phyloP scores from a whole-genome alignment of 2,329 filamentous ascomycete species.

The Fusarium pilosicola region DNA sequence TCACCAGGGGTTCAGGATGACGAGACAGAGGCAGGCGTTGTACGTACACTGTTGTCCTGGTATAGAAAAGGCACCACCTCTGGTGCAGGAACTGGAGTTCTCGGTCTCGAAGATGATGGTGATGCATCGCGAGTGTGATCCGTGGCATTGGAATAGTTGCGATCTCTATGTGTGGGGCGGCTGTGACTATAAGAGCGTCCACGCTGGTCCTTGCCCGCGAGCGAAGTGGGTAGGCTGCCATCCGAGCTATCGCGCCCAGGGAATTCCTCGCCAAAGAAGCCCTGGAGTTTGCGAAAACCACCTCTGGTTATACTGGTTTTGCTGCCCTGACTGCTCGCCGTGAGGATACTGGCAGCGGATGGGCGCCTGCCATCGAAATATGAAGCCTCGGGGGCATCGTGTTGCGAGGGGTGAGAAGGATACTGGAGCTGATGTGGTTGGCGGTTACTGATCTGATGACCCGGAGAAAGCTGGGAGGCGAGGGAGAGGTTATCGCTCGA shows the following conservation, averaged over 20 bases:
- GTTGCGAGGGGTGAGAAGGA: slow-evolving; percentile 42
- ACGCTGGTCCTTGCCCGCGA: slow-evolving; percentile 66
- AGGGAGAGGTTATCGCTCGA: slow-evolving; percentile 75
- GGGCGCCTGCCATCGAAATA: slow-evolving; percentile 82
- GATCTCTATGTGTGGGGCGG: slow-evolving; percentile 70
- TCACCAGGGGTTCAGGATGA: slow-evolving; percentile 19
- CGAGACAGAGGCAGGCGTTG: slow-evolving; percentile 40
- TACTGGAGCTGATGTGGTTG: slow-evolving; percentile 51
- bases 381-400: slow-evolving; percentile 69
- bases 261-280: slow-evolving; percentile 93
- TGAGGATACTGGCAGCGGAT: slow-evolving; percentile 83
- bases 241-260: slow-evolving; percentile 79
- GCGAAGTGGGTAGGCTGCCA: slow-evolving; percentile 65
- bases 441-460: slow-evolving; percentile 60
- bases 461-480: slow-evolving; percentile 74
- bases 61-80: slow-evolving; percentile 98
- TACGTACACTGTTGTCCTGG: slow-evolving; percentile 78
- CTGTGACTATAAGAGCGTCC: slow-evolving; percentile 71
- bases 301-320: slow-evolving; percentile 76
- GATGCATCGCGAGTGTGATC: slow-evolving; percentile 80
- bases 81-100: slow-evolving; percentile 86
- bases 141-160: slow-evolving; percentile 82
- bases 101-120: slow-evolving; percentile 78
- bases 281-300: slow-evolving; percentile 84
- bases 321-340: slow-evolving; percentile 86